A percentile compares a stretch with the other conserved stretches of the same genome.
phyloP scores from a whole-genome alignment of 164 flowering plant genomes.

The Tetracentron sinense region DNA sequence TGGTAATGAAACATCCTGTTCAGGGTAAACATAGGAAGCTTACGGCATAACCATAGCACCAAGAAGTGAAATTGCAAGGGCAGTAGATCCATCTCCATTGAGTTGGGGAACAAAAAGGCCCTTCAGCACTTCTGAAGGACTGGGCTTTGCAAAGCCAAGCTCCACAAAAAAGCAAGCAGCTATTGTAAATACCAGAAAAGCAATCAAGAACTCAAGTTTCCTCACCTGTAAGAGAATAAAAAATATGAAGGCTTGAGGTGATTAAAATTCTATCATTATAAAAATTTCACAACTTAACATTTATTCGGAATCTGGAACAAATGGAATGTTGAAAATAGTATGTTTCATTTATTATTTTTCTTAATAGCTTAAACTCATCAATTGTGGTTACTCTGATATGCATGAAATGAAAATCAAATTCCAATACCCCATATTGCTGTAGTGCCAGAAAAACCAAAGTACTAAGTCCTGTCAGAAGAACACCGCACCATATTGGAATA shows the following conservation, averaged over 20 bases:
- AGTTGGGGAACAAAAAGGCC: slow-evolving; percentile 92
- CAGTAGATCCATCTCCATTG: slow-evolving; percentile 79
- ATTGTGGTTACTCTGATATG: neutral
- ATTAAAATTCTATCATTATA: neutral
- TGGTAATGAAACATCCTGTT: neutral
- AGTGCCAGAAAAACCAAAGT: slow-evolving; percentile 76
- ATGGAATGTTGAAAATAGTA: no score
- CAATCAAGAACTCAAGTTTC: slow-evolving; percentile 86
- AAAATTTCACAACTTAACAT: no score
- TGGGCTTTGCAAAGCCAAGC: slow-evolving; percentile 80
- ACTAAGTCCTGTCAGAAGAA: slow-evolving; percentile 87
- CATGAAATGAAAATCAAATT: neutral
- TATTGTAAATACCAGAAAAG: slow-evolving; percentile 77
- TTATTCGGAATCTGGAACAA: neutral
- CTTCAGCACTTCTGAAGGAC: slow-evolving; percentile 54
- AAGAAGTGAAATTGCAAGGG: slow-evolving; percentile 81
- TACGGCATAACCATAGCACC: slow-evolving; percentile 99
- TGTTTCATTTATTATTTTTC: neutral
- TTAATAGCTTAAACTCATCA: neutral
- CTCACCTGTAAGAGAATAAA: slow-evolving; percentile 53
- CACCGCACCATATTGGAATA: slow-evolving; percentile 86
- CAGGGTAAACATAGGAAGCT: slow-evolving; percentile 20
- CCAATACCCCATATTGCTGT: slow-evolving; percentile 90
- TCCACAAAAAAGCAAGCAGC: slow-evolving; percentile 84
- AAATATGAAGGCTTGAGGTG: neutral